Evolutionary conservation across 2,329 filamentous ascomycete species (phyloP).

Genomic region (Zymoseptoria ardabiliae): DNA sequence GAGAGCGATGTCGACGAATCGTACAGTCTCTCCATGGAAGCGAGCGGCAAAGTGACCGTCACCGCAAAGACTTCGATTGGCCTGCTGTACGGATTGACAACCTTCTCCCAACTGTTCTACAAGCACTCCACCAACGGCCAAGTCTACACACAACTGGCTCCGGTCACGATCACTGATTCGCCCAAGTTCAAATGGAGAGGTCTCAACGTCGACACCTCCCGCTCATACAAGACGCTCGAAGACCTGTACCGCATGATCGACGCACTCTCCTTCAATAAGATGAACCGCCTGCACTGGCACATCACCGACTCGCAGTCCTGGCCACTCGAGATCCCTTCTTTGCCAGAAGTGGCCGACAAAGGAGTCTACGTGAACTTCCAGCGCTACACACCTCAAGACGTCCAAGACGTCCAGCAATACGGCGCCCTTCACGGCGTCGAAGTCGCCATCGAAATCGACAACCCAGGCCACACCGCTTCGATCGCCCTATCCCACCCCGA

Average conservation of each 20-base stretch:
- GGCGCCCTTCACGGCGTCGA: conserved; percentile 62
- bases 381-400: conserved; percentile 59
- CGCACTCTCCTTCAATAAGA: conserved; percentile 68
- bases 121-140: conserved; percentile 51
- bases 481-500: conserved; percentile 62
- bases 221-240: conserved; percentile 61
- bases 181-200: conserved; percentile 73
- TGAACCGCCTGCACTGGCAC: conserved; percentile 76
- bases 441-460: conserved; percentile 70
- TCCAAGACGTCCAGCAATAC: conserved; percentile 62
- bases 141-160: conserved; percentile 63
- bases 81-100: conserved; percentile 64
- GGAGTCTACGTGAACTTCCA: conserved; percentile 64
- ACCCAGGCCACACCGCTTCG: conserved; percentile 69
- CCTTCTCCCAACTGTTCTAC: conserved; percentile 75
- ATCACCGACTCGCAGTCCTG: conserved; percentile 78
- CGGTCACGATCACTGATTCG: conserved; percentile 62
- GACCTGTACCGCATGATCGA: conserved; percentile 72
- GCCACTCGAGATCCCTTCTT: conserved; percentile 70
- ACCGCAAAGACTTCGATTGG: conserved; percentile 60
- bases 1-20: conserved; percentile 63
- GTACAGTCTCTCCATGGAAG: conserved; percentile 58
- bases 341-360: conserved; percentile 64
- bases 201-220: conserved; percentile 68
- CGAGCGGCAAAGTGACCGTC: conserved; percentile 54